A percentile compares a stretch with the other conserved stretches of the same genome.
Conservation (phyloP, 192 early-diverging fungal species). For the Coemansia sp. region DNA sequence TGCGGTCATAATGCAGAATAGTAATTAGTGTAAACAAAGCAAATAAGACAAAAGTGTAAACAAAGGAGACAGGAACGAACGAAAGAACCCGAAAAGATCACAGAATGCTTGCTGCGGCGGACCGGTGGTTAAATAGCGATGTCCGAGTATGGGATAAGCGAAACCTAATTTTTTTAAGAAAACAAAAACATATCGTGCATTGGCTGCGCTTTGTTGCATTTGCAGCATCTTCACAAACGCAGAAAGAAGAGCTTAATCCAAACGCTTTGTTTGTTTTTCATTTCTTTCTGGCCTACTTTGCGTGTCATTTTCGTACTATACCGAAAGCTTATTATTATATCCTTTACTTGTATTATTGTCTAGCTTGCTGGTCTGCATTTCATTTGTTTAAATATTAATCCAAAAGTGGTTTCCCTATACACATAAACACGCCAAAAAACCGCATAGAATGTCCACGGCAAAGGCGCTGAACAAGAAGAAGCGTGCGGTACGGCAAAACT, state of each 20-base stretch:
- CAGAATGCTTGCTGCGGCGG: too few species aligned
- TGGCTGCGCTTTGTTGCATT: too few species aligned
- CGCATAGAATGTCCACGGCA: slow-evolving; percentile 23
- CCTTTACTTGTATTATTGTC: slow-evolving; percentile 6
- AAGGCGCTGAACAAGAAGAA: slow-evolving; percentile 73
- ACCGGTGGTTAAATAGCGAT: too few species aligned
- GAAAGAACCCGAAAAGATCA: too few species aligned
- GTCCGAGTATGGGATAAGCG: too few species aligned
- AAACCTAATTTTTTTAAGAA: neutral
- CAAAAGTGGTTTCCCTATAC: neutral
- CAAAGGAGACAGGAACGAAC: neutral
- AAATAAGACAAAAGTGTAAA: neutral
- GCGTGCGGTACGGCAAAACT: slow-evolving; percentile 89
- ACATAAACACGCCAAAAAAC: neutral
- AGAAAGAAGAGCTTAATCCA: too few species aligned
- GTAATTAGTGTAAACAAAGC: neutral
- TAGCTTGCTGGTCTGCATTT: too few species aligned
- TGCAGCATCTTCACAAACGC: too few species aligned
- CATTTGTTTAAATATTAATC: neutral
- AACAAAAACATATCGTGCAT: too few species aligned
- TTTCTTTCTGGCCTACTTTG: slow-evolving; percentile 6
- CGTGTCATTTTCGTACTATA: neutral
- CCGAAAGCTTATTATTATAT: too few species aligned
- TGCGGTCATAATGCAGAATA: slow-evolving; percentile 9
- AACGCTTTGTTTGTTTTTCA: neutral